Evolutionary conservation across 257 asterid species (phyloP).

Genomic region (Avicennia marina): DNA sequence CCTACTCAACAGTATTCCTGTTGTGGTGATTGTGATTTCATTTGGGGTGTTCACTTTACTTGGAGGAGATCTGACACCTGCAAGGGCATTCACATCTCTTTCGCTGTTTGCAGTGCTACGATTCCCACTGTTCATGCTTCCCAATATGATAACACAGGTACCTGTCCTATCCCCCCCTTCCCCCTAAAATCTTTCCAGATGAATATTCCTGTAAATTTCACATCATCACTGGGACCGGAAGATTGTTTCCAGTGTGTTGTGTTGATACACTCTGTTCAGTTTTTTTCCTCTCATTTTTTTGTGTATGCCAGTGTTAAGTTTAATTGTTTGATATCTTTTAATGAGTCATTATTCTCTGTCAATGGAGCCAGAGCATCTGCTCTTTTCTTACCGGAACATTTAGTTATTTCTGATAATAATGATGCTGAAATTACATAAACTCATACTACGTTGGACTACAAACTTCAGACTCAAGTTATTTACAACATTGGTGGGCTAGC

Average conservation of each 20-base stretch:
- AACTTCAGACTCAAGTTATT: too few species aligned
- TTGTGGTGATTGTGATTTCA: conserved; percentile 82
- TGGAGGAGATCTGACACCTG: conserved; percentile 95
- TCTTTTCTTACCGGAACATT: too few species aligned
- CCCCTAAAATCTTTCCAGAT: not conserved
- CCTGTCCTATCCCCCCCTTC: too few species aligned
- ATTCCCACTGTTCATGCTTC: conserved; percentile 95
- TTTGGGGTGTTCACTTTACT: conserved; percentile 77
- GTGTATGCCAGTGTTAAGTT: too few species aligned
- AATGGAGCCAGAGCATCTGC: too few species aligned
- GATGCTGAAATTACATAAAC: too few species aligned
- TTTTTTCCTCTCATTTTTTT: too few species aligned
- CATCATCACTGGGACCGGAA: not conserved
- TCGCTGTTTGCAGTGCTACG: conserved; percentile 88
- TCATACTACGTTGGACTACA: too few species aligned
- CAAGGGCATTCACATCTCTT: conserved; percentile 93
- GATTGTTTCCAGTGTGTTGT: not conserved
- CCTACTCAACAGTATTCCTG: conserved; percentile 84
- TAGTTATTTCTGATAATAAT: too few species aligned
- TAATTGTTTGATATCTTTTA: too few species aligned
- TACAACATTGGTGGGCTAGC: not conserved
- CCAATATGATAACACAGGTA: conserved; percentile 87
- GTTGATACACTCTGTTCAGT: too few species aligned
- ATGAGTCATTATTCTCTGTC: too few species aligned
- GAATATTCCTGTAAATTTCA: not conserved